These are phyloP conservation scores for Westerdykella sp. DNA, from an alignment of 2,329 filamentous ascomycete genomes.

Conservation along the genomic window DNA sequence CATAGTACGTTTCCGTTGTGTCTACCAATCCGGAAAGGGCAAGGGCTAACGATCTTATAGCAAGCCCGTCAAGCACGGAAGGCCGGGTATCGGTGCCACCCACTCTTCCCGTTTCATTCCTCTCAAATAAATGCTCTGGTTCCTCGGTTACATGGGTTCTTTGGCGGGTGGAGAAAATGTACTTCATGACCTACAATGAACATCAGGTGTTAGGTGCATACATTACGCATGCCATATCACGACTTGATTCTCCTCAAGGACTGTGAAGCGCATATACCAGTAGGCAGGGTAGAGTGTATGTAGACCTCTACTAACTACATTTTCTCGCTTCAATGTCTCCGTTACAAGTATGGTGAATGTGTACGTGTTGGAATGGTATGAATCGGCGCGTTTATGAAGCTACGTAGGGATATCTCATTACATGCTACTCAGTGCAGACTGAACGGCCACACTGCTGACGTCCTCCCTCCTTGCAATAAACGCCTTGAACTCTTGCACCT, in stretches of 20 bases:
- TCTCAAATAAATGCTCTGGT: constrained; percentile 70
- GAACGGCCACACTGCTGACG: constrained; percentile 70
- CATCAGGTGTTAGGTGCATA: constrained; percentile 35
- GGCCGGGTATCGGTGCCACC: constrained; percentile 99
- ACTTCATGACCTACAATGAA: constrained; percentile 38
- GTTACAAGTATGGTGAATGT: background rate
- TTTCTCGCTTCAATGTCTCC: too few relatives aligned
- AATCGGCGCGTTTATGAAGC: background rate
- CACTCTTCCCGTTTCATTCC: constrained; percentile 99
- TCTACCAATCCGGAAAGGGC: background rate
- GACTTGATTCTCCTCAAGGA: constrained; percentile 15
- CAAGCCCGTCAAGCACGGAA: constrained; percentile 99
- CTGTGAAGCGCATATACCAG: constrained; percentile 27
- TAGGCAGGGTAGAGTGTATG: constrained; percentile 27
- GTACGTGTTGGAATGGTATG: background rate
- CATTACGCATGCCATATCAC: constrained; percentile 12
- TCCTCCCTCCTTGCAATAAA: constrained; percentile 86
- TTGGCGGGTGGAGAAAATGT: constrained; percentile 33
- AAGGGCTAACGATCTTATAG: constrained; percentile 50
- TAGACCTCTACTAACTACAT: constrained; percentile 23
- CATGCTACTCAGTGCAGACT: constrained; percentile 68
- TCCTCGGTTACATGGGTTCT: constrained; percentile 37
- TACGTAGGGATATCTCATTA: constrained; percentile 22
- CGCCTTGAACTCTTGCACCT: constrained; percentile 59
- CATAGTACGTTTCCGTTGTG: constrained; percentile 68